Percentiles rank a stretch among this genome's conserved stretches.
phyloP scores from a whole-genome alignment of 176 grass and related monocot genomes.

The Carex parvula region DNA sequence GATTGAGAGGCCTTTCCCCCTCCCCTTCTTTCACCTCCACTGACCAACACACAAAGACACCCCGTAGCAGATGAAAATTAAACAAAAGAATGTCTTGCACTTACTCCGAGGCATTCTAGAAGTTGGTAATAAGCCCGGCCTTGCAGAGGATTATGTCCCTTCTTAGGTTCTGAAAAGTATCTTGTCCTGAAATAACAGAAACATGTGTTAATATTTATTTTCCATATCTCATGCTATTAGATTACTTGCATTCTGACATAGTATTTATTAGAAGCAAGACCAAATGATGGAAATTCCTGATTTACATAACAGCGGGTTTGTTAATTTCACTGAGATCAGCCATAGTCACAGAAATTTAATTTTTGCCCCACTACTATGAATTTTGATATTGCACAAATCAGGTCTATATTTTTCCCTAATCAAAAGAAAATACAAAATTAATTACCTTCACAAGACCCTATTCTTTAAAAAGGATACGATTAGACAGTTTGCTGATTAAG shows the following conservation, averaged over 20 bases:
- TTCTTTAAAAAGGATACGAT: neutral
- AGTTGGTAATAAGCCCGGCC: slow-evolving; percentile 98
- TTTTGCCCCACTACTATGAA: neutral
- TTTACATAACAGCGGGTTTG: neutral
- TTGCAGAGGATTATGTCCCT: slow-evolving; percentile 96
- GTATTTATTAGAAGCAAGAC: neutral
- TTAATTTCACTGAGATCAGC: neutral
- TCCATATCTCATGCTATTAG: neutral
- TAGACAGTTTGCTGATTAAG: neutral
- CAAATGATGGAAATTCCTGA: neutral
- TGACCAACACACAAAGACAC: neutral
- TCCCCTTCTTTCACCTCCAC: neutral
- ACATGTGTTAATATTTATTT: neutral
- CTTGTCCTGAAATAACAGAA: slow-evolving; percentile 62
- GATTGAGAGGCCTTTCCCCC: neutral
- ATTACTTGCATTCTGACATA: neutral
- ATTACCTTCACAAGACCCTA: neutral
- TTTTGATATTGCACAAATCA: neutral
- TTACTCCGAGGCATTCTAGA: slow-evolving; percentile 93
- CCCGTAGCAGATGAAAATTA: neutral
- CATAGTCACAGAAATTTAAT: neutral
- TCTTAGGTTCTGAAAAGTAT: slow-evolving; percentile 79
- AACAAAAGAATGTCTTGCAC: neutral
- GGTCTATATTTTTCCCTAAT: neutral
- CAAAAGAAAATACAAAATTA: neutral